Conservation (phyloP, 768 basidiomycete species). For the Agrocybe pediades region DNA sequence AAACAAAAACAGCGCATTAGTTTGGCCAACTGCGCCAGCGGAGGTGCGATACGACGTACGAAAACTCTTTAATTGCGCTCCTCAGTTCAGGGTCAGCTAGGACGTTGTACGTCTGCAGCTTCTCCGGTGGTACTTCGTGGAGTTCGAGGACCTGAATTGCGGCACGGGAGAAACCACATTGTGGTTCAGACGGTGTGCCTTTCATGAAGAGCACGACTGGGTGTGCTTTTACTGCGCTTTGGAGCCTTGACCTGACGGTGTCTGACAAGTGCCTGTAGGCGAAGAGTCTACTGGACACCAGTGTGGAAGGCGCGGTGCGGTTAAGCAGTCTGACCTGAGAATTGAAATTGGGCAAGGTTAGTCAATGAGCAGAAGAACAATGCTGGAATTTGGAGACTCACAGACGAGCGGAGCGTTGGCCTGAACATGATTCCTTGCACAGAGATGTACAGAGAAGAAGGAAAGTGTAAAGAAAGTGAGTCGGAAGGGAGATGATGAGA, state of each 20-base stretch:
- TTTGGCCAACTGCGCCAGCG: background rate
- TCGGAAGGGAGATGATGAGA: conserved; percentile 12
- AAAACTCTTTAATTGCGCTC: conserved; percentile 91
- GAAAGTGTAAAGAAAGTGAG: conserved; percentile 10
- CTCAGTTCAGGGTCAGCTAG: conserved; percentile 84
- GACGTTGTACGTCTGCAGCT: conserved; percentile 89
- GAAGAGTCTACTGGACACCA: conserved; percentile 25
- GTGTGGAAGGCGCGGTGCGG: conserved; percentile 26
- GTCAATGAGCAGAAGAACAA: no score
- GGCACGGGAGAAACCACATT: conserved; percentile 96
- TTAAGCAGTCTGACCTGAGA: conserved; percentile 33
- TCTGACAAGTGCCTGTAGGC: conserved; percentile 58
- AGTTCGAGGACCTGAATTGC: conserved; percentile 88
- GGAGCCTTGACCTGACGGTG: conserved; percentile 63
- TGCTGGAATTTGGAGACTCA: conserved; percentile 23
- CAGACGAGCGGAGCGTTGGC: conserved; percentile 45
- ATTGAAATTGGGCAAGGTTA: conserved; percentile 1
- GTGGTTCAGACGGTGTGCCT: conserved; percentile 81
- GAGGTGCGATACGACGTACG: conserved; percentile 57
- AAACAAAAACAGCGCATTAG: background rate
- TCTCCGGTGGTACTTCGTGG: conserved; percentile 77
- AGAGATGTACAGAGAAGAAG: background rate
- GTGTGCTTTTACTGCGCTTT: conserved; percentile 68
- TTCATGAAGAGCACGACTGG: conserved; percentile 99
- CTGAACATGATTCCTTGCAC: conserved; percentile 40